Base-by-base conservation (phyloP, 345 rosid species). In the Heritiera littoralis region DNA sequence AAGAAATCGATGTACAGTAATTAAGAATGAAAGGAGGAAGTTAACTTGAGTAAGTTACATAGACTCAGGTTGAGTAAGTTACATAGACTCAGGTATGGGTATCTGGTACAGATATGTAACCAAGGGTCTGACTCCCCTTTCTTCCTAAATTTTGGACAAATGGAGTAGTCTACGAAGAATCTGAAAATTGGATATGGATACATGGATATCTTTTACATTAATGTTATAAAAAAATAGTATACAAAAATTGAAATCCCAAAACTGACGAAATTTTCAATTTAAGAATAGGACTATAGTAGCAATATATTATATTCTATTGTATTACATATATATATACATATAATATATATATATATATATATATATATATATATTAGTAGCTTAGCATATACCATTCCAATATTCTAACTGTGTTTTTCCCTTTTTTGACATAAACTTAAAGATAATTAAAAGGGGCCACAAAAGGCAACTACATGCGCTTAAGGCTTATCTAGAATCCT, bases 1-100 rank as follows among this genome's bases (percentile, higher is more conserved):
- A 28, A 28, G 41, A 48, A 20, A 49, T 48, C 41, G 48, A 70
- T 40, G 12, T 18, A 48, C 58, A 7, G 41, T 12, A 48, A 70
- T 48, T 48, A 13, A 70, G 41, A 70, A 69, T 69, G 56, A 46
- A 70, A 48, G 28, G 56, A 66, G 28, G 74, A 46, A 46, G 10
- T 45, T 46, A 70, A 70, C 35, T 69, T 46, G 74, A 32, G 48
- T n/a, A 41, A 4, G 1, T 66, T 66, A 66, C 28, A 66, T 30
- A 7, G 32, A 66, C 71, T 41, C 14, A 1, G 15, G 4, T 9
- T n/a, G n/a, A n/a, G n/a, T n/a, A 41, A 4, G 1, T 66, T 66
- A 66, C 28, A 66, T 30, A 7, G 32, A 66, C 71, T 41, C 14
- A 1, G 15, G 4, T 9, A 66, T 18, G 28, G 23, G 20, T 7